Evolutionary conservation across 352 stramenopile species (phyloP), one percentile per base, ranked within the genome.

Genomic region (Phytophthora syringae): DNA sequence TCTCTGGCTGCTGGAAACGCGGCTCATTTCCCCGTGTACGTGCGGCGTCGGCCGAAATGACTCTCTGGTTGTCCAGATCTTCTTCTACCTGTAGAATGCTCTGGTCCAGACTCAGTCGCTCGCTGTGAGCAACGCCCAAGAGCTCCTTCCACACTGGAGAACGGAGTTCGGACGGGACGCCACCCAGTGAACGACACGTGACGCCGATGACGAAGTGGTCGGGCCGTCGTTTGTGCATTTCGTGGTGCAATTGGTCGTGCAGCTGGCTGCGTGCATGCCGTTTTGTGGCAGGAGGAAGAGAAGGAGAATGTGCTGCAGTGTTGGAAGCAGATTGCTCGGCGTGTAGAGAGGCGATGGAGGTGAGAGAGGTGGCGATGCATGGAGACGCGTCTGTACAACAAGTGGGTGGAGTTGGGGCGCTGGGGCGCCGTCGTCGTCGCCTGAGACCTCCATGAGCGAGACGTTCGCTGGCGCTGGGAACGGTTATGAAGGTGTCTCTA

Each of bases 61-160:
- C 93, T 2, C 89, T 76, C 67, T 98, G 92, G 67, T 98, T 98
- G 34, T 77, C 77, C 22, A 98, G 67, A 52, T 98, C 85, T 64
- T 95, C 82, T 44, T 94, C 79, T 6, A 95, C 88, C 21, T 72
- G 47, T 25, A 81, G 25, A 52, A 96, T 96, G 45, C 74, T 86
- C 45, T 92, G 78, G 61, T 92, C 84, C 44, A 95, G 60, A 27
- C 76, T 77, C 40, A 86, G 37, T 2, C 74, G 79, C 63, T 93
- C 85, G 39, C 70, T 90, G 21, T 72, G 80, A 18, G 84, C 72
- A 2, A 94, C 83, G 36, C 86, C 84, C 24, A 95, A 55, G 9
- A 96, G 67, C 47, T 92, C 88, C 59, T 93, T 80, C 88, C 88
- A 96, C 45, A 96, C 81, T 25, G 70, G 72, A 1, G 83, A 63